Evolutionary conservation across 331 rosid genomes (phyloP), one percentile per base, ranked within the genome.

Genomic region (Rosa hybrid): DNA sequence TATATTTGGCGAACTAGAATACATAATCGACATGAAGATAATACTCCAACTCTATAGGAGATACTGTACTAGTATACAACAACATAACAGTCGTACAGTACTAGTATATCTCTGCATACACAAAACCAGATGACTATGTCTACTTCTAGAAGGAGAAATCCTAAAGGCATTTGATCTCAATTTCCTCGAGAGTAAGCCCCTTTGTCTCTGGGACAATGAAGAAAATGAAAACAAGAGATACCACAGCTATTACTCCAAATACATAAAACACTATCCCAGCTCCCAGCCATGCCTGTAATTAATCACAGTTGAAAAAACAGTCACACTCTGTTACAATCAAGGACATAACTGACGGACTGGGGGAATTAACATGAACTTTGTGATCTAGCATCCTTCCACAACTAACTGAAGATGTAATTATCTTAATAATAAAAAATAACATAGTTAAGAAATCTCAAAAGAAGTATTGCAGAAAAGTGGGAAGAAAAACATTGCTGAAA

Each of bases 111-210:
- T 1, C 45, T 56, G 42, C 46, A 53, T 68, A 23, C 46, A 34
- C 17, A 9, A 38, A 79, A 79, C 62, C 71, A 44, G 11, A 71
- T 18, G 7, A 42, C 48, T 27, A 63, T 14, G 39, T 63, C 41
- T 7, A 63, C 4, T 2, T 10, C 21, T 49, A 27, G 51, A 71
- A 46, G 39, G 39, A 6, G 9, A 38, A 6, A 18, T 30, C 63
- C 74, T 81, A 83, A 20, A 95, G 90, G 79, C 99, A 93, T 74
- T 82, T 90, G 83, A 90, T 91, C 62, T 96, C 99, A 45, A 96
- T 96, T 91, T 96, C 99, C 86, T 96, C 99, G 0, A 96, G 99
- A 30, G 98, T 91, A 39, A 96, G 99, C 53, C 99, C 99, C 82
- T 96, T 96, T 12, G 99, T 96, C 90, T 96, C 97, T 9, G 99